Base-by-base conservation (phyloP, 2,329 filamentous ascomycete genomes). In the Fusarium subglutinans region DNA sequence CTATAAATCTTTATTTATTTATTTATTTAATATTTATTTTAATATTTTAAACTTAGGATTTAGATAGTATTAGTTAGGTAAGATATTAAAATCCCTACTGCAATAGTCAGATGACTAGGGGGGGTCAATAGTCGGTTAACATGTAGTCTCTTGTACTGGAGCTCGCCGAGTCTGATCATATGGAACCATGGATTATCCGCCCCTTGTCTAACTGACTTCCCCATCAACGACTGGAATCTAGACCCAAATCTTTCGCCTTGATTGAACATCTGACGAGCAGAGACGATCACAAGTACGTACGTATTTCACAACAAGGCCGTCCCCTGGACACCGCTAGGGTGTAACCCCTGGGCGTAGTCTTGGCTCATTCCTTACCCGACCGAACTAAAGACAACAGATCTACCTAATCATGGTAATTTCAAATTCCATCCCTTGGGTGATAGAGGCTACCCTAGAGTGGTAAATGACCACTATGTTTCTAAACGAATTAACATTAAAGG, bases 191-290 rank as follows among this genome's bases (percentile, higher is more conserved):
- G 41, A 58, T 58, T 50, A 76, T 47, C 72, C 76, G 70, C 28
- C 18, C n/a, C 44, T 54, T 30, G 58, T 66, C 54, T 61, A 45
- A 66, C 44, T 60, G 51, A 72, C 47, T 58, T 60, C 53, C 63
- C 45, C 60, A 47, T 65, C 69, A 70, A 70, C 60, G 38, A 56
- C 48, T 75, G 72, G 69, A 74, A 75, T 75, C 72, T 48, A 69
- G 45, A 47, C 54, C 47, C 40, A 40, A 69, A 50, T 53, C 50
- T 58, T 72, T 74, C 50, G 50, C 63, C 50, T 56, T 62, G 47
- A 50, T 57, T 45, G 50, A 60, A 62, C 53, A 64, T 51, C 56
- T 26, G 59, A 54, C 63, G 53, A 69, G 28, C 37, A 48, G 24
- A 43, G 33, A 37, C n/a, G n/a, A 68, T 64, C 43, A 59, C 33